Evolutionary conservation across 2,329 filamentous ascomycete genomes (phyloP).

Genomic region (Leptosphaerulina australis): DNA sequence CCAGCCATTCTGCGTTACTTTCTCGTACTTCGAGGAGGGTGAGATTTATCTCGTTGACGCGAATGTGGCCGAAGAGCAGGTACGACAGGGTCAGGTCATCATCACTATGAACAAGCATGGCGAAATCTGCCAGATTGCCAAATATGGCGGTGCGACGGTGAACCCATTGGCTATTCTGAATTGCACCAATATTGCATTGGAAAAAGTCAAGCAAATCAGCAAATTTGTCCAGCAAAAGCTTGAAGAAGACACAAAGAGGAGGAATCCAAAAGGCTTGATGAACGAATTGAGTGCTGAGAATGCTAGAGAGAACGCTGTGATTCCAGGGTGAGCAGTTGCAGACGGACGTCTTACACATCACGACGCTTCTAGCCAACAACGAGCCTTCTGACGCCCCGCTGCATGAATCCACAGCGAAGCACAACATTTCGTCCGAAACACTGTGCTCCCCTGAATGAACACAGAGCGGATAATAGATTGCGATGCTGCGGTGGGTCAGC

Average conservation of each 20-base stretch:
- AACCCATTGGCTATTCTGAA: constrained; percentile 79
- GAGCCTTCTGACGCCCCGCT: constrained; percentile 7
- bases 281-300: constrained; percentile 86
- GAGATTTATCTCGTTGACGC: constrained; percentile 75
- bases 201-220: constrained; percentile 81
- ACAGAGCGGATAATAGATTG: background rate
- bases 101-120: constrained; percentile 88
- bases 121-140: constrained; percentile 89
- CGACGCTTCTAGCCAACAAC: constrained; percentile 19
- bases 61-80: constrained; percentile 75
- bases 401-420: background rate
- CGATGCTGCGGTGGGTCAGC: constrained; percentile 8
- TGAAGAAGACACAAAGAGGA: constrained; percentile 76
- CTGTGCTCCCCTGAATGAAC: constrained; percentile 1
- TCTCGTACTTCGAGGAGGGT: constrained; percentile 79
- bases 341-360: constrained; percentile 20
- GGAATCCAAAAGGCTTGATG: constrained; percentile 78
- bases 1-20: constrained; percentile 88
- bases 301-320: constrained; percentile 64
- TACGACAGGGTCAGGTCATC: constrained; percentile 74
- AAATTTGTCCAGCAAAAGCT: constrained; percentile 74
- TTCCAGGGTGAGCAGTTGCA: constrained; percentile 9
- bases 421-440: constrained; percentile 30
- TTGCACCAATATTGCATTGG: constrained; percentile 74
- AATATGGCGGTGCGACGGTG: constrained; percentile 82